Percentiles rank a stretch among this genome's conserved stretches.
Evolutionary conservation across 331 rosid species (phyloP).

Genomic region (Pyracantha coccinea): DNA sequence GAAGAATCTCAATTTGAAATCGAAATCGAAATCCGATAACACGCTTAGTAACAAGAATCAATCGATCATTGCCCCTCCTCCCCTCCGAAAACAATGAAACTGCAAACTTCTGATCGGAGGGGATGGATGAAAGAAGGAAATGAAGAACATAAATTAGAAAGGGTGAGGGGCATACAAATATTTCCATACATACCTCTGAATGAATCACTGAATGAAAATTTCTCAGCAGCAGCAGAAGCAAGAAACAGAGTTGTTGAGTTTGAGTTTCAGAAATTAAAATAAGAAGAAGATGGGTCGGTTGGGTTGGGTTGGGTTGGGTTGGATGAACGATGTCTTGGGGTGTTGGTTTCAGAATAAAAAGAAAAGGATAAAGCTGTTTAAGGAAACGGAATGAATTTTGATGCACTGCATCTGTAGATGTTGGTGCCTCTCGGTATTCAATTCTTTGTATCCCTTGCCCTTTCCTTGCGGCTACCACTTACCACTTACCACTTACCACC

Average conservation of each 20-base stretch:
- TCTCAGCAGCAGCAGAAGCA: neutral
- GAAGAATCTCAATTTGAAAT: neutral
- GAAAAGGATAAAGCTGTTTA: neutral
- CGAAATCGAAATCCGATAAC: neutral
- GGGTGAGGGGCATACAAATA: neutral
- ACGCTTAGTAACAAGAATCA: too few species aligned
- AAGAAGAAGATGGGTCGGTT: neutral
- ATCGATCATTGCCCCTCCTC: too few species aligned
- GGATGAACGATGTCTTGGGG: neutral
- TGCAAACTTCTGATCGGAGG: too few species aligned
- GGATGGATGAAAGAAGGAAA: too few species aligned
- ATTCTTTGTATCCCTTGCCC: neutral
- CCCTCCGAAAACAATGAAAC: too few species aligned
- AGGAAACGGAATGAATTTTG: neutral
- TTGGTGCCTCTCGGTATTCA: too few species aligned
- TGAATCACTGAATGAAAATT: neutral
- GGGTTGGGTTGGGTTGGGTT: neutral
- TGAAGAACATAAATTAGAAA: too few species aligned
- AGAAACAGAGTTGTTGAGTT: neutral
- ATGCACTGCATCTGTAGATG: constrained; percentile 5
- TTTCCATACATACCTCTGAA: neutral
- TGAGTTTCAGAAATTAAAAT: neutral
- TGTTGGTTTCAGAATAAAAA: neutral
- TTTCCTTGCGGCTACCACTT: neutral
- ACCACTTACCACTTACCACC: too few species aligned